A percentile compares a stretch with the other conserved stretches of the same genome.
Evolutionary conservation across 1,284 basidiomycete species (phyloP).

Genomic region (Cronartium ribicola): DNA sequence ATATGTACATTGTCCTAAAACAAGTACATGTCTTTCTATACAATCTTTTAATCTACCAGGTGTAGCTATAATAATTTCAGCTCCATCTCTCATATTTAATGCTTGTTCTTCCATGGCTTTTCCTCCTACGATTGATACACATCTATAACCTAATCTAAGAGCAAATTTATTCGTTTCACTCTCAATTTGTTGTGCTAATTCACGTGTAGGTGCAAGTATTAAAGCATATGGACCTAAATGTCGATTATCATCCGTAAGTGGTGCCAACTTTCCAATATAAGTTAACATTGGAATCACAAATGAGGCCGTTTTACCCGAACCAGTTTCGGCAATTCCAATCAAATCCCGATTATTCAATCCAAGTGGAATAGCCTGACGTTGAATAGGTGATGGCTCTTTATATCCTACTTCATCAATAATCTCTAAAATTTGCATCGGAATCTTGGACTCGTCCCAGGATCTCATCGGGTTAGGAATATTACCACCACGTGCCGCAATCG

Average conservation of each 20-base stretch:
- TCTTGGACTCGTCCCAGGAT: conserved; percentile 81
- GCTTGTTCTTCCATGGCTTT: conserved; percentile 85
- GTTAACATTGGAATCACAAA: conserved; percentile 97
- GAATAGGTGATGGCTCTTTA: conserved; percentile 92
- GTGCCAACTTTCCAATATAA: conserved; percentile 81
- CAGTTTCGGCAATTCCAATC: conserved; percentile 97
- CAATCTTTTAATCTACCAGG: conserved; percentile 97
- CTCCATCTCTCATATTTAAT: conserved; percentile 88
- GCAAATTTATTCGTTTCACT: conserved; percentile 87
- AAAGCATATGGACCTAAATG: conserved; percentile 90
- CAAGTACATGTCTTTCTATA: conserved; percentile 88
- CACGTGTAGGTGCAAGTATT: conserved; percentile 92
- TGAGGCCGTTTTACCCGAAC: conserved; percentile 98
- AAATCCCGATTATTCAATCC: conserved; percentile 92
- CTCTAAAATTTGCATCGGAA: conserved; percentile 72
- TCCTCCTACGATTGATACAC: conserved; percentile 96
- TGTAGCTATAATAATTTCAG: conserved; percentile 96
- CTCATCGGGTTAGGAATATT: conserved; percentile 86
- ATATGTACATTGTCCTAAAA: conserved; percentile 92
- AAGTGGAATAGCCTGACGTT: conserved; percentile 96
- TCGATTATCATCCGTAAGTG: conserved; percentile 80
- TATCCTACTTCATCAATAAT: conserved; percentile 89
- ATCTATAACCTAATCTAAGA: conserved; percentile 74
- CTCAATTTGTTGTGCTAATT: conserved; percentile 96
- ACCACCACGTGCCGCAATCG: conserved; percentile 81